Evolutionary conservation across 2,329 filamentous ascomycete genomes (phyloP), one percentile per base, ranked within the genome.

Genomic region (Didymella pinodella): DNA sequence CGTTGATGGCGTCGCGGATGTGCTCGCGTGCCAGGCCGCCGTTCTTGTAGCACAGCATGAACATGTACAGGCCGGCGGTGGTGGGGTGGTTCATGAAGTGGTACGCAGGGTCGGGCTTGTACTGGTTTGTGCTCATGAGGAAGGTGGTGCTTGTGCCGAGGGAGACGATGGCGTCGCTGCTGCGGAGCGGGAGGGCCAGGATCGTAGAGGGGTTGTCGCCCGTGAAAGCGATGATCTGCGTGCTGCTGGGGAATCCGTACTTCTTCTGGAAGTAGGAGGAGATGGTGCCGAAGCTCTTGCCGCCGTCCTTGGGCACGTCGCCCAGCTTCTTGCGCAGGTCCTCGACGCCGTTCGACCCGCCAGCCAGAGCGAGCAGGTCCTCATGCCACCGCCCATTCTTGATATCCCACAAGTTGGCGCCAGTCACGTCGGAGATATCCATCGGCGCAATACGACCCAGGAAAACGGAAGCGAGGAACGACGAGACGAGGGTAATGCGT

Each of bases 31-130:
- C 94, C 1, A 98, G 87, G 2, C 93, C 93, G 67, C 95, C 95
- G 79, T 99, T 99, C 80, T 98, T 98, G 83, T 98, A 99, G 84
- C 95, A 99, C 34, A 99, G 87, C 95, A 99, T 99, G 80, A 99
- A 98, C 95, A 99, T 98, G 85, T 96, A 97, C 60, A 97, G 86
- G 1, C 91, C 92, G 0, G 88, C 82, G 0, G 92, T 96, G 44
- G 93, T 95, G 1, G 95, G 95, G 78, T 98, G 93, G 81, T 97
- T 97, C 86, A 98, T 96, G 83, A 98, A 97, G 81, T 99, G 95
- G 73, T 97, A 97, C 7, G 90, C 87, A 3, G 92, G 91, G 73
- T 97, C 90, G 2, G 95, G 92, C 75, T 89, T 89, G 84, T 97
- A 98, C 69, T 86, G 84, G n/a, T 92, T 88, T 4, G 95, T 98